Conservation (phyloP, 495 filamentous ascomycete species). For the Letharia lupina region DNA sequence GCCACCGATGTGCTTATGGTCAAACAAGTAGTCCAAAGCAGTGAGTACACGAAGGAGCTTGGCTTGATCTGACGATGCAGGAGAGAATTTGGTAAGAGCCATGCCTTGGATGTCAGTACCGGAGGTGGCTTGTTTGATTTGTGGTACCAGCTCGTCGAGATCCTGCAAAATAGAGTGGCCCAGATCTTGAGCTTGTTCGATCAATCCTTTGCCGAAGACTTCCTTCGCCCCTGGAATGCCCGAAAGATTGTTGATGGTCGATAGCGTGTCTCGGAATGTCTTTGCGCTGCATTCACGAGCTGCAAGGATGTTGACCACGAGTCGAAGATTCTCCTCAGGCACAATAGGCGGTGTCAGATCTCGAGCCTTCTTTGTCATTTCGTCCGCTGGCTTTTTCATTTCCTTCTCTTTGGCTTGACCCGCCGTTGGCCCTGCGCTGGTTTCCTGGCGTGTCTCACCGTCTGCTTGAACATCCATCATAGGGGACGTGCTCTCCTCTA, state of each 20-base stretch:
- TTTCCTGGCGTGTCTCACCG: conserved; percentile 1
- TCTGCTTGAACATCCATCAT: conserved; percentile 20
- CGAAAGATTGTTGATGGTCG: conserved; percentile 95
- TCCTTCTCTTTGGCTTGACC: conserved; percentile 30
- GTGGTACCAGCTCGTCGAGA: conserved; percentile 75
- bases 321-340: conserved; percentile 78
- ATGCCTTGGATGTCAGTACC: conserved; percentile 93
- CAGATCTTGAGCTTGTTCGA: conserved; percentile 72
- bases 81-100: conserved; percentile 91
- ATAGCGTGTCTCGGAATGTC: conserved; percentile 92
- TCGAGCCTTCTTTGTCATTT: conserved; percentile 62
- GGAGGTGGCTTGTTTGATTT: conserved; percentile 76
- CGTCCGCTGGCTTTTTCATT: conserved; percentile 33
- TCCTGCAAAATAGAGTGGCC: conserved; percentile 77
- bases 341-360: conserved; percentile 76
- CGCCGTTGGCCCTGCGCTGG: conserved; percentile 17
- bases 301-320: conserved; percentile 92
- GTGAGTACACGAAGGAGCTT: conserved; percentile 91
- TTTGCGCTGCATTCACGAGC: conserved; percentile 93
- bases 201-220: conserved; percentile 83
- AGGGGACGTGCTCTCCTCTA: conserved; percentile 9
- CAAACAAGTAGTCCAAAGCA: conserved; percentile 92
- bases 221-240: conserved; percentile 83
- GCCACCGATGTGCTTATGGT: conserved; percentile 52
- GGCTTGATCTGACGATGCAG: conserved; percentile 87